Evolutionary conservation across 768 basidiomycete species (phyloP), one percentile per base, ranked within the genome.

Genomic region (Leucocoprinus leucothites): DNA sequence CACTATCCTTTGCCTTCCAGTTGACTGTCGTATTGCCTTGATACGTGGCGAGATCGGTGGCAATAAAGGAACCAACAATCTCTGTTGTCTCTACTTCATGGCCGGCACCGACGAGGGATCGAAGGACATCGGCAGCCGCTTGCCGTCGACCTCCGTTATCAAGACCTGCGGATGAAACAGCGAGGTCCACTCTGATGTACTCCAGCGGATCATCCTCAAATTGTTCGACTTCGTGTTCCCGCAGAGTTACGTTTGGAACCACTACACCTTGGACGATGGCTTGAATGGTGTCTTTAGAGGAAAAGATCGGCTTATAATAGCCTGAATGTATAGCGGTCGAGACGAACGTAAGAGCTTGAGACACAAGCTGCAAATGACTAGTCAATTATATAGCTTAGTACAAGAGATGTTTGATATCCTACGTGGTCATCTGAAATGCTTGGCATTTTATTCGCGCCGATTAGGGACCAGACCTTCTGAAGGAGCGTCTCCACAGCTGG

Each of bases 191-290:
- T 19, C 93, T 86, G 61, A 98, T 91, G 67, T 89, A 98, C 66
- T 98, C 96, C 36, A 96, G 81, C 0, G 97, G 95, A 61, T 97
- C 95, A 58, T 98, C 97, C 70, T 97, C 94, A 64, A 99, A 98
- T 68, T 94, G 87, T 63, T 99, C 97, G 48, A 91, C 80, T 53
- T 98, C 95, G 61, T 93, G 89, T 36, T 89, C 87, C 58, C 94
- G 82, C 13, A 98, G 76, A 13, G 82, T 75, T 56, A 97, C 91
- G 63, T 97, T 98, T n/a, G 96, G 94, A 24, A 98, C 79, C 22
- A 98, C 88, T 55, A 98, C 92, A 50, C 91, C 89, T 68, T 94
- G 86, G 4, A 93, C 84, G 54, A 99, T 84, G 2, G 84, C 82
- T 11, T 84, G 82, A 53, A 98, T 87, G 1, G 88, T 94, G 1